These are phyloP conservation scores for Capsicum chinense DNA, from an alignment of 257 asterid genomes.

Conservation along the genomic window DNA sequence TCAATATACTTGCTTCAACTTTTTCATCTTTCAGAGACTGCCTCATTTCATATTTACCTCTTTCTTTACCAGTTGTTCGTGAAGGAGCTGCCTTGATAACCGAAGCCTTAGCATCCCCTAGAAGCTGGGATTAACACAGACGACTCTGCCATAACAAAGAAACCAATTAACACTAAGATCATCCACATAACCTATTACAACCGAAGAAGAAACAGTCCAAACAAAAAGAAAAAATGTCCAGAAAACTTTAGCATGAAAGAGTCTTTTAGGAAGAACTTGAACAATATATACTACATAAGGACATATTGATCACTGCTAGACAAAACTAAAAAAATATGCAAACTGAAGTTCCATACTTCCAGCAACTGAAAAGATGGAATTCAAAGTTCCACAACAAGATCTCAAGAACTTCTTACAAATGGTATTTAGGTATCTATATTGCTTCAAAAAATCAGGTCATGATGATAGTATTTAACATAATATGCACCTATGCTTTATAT, in stretches of 20 bases:
- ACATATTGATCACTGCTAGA: slow-evolving; percentile 11
- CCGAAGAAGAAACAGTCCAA: slow-evolving; percentile 20
- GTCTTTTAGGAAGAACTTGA: not conserved
- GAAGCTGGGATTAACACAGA: slow-evolving; percentile 33
- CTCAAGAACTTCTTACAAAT: slow-evolving; percentile 7
- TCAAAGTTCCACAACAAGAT: slow-evolving; percentile 18
- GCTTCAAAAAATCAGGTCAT: not conserved
- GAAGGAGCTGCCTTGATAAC: no score
- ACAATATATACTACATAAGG: slow-evolving; percentile 13
- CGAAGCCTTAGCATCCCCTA: no score
- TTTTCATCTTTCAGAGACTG: no score
- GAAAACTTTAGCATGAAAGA: not conserved
- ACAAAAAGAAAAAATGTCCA: not conserved
- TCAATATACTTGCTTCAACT: no score
- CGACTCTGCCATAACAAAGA: slow-evolving; percentile 68
- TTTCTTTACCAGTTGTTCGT: no score
- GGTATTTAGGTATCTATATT: not conserved
- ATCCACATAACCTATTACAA: not conserved
- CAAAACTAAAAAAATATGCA: not conserved
- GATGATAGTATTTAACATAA: not conserved
- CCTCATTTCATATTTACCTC: no score
- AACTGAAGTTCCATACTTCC: not conserved
- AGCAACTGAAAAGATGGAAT: not conserved
- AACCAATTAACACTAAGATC: not conserved
- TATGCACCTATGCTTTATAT: not conserved